These are phyloP conservation scores for Boletus rex-veris DNA, from an alignment of 768 basidiomycete genomes.

Conservation along the genomic window DNA sequence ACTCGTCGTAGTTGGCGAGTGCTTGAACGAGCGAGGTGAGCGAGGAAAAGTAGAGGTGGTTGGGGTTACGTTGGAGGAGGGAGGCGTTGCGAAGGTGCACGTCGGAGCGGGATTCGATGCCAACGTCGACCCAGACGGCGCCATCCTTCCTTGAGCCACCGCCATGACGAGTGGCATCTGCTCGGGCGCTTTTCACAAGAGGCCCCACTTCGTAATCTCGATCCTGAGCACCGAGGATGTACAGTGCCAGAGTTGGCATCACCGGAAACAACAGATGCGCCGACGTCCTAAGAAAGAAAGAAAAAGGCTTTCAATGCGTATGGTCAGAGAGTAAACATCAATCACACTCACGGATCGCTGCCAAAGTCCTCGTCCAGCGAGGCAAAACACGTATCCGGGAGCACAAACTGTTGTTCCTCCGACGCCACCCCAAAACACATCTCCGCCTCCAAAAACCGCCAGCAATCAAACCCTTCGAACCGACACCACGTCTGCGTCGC, in stretches of 20 bases:
- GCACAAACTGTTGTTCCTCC: slow-evolving; percentile 54
- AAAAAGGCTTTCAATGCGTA: neutral
- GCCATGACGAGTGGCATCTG: neutral
- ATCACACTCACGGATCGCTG: slow-evolving; percentile 24
- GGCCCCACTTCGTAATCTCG: slow-evolving; percentile 12
- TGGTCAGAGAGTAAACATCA: neutral
- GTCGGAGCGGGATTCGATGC: slow-evolving; percentile 49
- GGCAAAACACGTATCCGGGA: slow-evolving; percentile 53
- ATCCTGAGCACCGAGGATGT: slow-evolving; percentile 42
- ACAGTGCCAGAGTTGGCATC: slow-evolving; percentile 50
- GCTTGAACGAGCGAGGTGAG: slow-evolving; percentile 50
- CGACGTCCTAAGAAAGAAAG: slow-evolving; percentile 34
- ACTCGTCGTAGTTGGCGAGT: slow-evolving; percentile 54
- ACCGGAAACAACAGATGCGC: slow-evolving; percentile 55
- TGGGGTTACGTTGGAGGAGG: slow-evolving; percentile 52
- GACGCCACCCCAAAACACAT: slow-evolving; percentile 51
- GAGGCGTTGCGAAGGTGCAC: slow-evolving; percentile 61
- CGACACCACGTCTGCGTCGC: neutral
- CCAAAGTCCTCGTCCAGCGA: slow-evolving; percentile 49
- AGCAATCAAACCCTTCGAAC: slow-evolving; percentile 38
- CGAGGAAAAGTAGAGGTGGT: slow-evolving; percentile 49
- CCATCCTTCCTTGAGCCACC: slow-evolving; percentile 3
- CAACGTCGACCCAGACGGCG: slow-evolving; percentile 42
- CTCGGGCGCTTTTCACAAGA: slow-evolving; percentile 1
- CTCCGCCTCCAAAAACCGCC: slow-evolving; percentile 47